phyloP scores from a whole-genome alignment of 169 alveolate genomes.

The Plasmodium malariae region DNA sequence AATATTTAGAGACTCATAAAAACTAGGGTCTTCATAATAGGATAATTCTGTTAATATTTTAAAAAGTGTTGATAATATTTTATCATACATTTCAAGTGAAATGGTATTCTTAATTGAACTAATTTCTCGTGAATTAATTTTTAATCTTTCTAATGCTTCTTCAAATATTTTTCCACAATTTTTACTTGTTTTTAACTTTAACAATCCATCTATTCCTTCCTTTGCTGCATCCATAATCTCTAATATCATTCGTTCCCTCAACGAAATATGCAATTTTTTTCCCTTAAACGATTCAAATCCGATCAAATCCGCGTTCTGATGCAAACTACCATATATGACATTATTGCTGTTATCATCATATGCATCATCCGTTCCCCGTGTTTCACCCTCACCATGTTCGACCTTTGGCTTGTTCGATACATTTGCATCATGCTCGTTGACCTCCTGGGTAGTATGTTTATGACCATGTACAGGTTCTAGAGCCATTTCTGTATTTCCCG shows the following conservation, averaged over 20 bases:
- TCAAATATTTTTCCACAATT: not conserved
- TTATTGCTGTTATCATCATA: not conserved
- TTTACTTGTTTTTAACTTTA: not conserved
- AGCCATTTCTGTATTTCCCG: too few species aligned
- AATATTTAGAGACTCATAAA: conserved; percentile 41
- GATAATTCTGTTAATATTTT: conserved; percentile 62
- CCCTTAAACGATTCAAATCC: not conserved
- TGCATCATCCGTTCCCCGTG: not conserved
- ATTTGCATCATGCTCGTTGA: not conserved
- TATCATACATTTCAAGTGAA: conserved; percentile 41
- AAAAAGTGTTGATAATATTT: conserved; percentile 44
- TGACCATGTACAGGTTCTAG: too few species aligned
- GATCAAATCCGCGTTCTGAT: not conserved
- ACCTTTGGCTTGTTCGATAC: not conserved
- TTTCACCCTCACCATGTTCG: not conserved
- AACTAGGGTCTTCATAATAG: conserved; percentile 19
- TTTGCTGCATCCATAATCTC: conserved; percentile 39
- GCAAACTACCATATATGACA: not conserved
- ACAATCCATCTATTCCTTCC: conserved; percentile 37
- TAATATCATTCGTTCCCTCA: conserved; percentile 20
- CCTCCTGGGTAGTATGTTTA: too few species aligned
- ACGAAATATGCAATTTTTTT: conserved; percentile 18
- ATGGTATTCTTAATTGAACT: not conserved
- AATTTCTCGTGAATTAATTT: not conserved
- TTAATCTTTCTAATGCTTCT: conserved; percentile 22